Evolutionary conservation across 352 stramenopile genomes (phyloP), one percentile per base, ranked within the genome.

Genomic region (Globisporangium paddicum): DNA sequence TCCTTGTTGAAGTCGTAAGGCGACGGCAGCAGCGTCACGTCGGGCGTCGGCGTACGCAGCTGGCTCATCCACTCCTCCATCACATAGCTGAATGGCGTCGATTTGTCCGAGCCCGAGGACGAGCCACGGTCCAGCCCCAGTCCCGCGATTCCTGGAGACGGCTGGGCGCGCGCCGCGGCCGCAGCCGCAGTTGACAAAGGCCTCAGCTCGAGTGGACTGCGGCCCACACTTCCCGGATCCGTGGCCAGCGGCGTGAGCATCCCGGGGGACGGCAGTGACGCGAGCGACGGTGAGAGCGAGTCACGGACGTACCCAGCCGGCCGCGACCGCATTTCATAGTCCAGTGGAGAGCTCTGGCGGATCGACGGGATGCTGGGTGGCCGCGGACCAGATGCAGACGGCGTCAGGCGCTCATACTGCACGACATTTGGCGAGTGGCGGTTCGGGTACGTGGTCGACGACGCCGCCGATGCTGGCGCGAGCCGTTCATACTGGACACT

Each of bases 21-120:
- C 51, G 83, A 93, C 38, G 83, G 83, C 37, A 91, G 62, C 42
- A 90, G 75, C 64, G 79, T 87, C 49, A 93, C 83, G 30, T 93
- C 81, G 0, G 83, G 83, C 41, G 83, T 93, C 18, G 83, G 83
- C 21, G 83, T 91, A 28, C 79, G 74, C 56, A 89, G 54, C 52
- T 91, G 79, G 46, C 70, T 89, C 77, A 91, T 91, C 81, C 81
- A 91, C 60, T 91, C 81, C 45, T 79, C 81, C 81, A 91, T 91
- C 26, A 91, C 77, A 0, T 62, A 60, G 0, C 79, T 87, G 53
- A 91, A 90, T 2, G 78, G 75, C 35, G 73, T 82, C 30, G 75
- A 85, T 30, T 62, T 57, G 44, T 62, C 60, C 23, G 42, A 58
- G 7, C 42, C 52, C 0, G 49, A 46, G 13, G 41, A 37, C 23